Base-by-base conservation (phyloP, 805 yeast species). In the Candida tammaniensis region DNA sequence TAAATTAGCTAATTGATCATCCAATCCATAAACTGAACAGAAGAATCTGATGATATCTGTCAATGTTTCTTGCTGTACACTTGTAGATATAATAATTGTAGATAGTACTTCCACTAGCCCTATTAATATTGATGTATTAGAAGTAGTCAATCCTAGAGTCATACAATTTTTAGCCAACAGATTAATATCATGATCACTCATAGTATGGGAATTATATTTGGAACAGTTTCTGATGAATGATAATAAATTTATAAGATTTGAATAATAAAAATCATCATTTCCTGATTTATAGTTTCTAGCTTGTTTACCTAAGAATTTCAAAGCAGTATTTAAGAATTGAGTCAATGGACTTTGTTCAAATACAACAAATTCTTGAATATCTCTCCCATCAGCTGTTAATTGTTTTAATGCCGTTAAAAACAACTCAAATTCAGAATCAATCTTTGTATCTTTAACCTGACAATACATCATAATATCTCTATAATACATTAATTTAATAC, bases 401-500 rank as follows among this genome's bases (percentile, higher is more conserved):
- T 55, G 48, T 23, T 55, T 54, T 23, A 82, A 47, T 4, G 78
- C 76, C 7, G 48, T 43, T 18, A 82, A 49, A 31, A 78, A 75
- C 13, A 70, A 46, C 28, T 68, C 74, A 41, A 76, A 68, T 42
- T 79, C 81, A 2, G 70, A 70, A 35, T 77, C 77, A 11, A 68
- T 43, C 11, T 48, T 38, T 41, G 45, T 23, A 2, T 50, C 56
- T 5, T 63, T 44, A 9, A 66, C 48, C 16, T 49, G 47, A 39
- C 80, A 71, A 39, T 55, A 69, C 3, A 49, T 45, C 21, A 75
- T 54, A 1, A 85, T 72, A 31, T 80, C 83, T 36, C 72, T 64
- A 54, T 80, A 86, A 55, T 79, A 83, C 34, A 72, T 62, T 32
- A 79, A 49, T 31, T 72, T 60, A 6, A 75, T 57, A 4, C 75